Conservation (phyloP, 2,329 filamentous ascomycete genomes). For the Fusarium hainanense region DNA sequence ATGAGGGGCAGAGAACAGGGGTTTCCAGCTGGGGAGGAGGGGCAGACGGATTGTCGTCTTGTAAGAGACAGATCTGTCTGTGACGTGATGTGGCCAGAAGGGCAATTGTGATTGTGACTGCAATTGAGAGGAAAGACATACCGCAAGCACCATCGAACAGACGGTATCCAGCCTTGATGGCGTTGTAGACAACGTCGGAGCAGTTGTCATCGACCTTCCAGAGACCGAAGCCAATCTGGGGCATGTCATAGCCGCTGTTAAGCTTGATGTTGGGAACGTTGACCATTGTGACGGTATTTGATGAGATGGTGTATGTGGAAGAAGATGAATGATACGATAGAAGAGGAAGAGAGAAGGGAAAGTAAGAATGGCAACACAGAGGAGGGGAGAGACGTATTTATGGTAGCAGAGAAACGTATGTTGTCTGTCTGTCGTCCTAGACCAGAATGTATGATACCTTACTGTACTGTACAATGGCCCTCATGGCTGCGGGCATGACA, state of each 20-base stretch:
- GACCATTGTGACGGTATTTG: constrained; percentile 47
- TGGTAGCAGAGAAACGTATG: constrained; percentile 27
- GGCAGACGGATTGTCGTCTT: constrained; percentile 23
- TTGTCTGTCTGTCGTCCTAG: constrained; percentile 10
- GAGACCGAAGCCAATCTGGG: constrained; percentile 79
- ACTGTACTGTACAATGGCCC: constrained; percentile 13
- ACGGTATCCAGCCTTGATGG: constrained; percentile 72
- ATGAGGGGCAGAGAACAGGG: constrained; percentile 24
- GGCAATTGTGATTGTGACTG: constrained; percentile 4
- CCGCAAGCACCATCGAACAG: constrained; percentile 70
- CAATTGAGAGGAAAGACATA: constrained; percentile 51
- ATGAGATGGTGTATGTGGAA: constrained; percentile 10
- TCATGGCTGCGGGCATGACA: constrained; percentile 36
- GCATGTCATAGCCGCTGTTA: constrained; percentile 75
- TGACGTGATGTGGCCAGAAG: background rate
- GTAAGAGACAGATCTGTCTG: constrained; percentile 8
- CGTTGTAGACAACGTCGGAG: constrained; percentile 82
- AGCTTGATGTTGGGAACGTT: constrained; percentile 66
- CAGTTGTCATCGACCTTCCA: constrained; percentile 86
- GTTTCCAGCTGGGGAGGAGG: constrained; percentile 32
- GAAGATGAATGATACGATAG: constrained; percentile 3
- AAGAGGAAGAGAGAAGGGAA: constrained; percentile 3
- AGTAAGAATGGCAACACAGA: constrained; percentile 14
- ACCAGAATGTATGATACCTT: constrained; percentile 22
- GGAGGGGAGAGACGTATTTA: constrained; percentile 37